Conservation (phyloP, 768 basidiomycete genomes). For the Gymnopilus dilepis region DNA sequence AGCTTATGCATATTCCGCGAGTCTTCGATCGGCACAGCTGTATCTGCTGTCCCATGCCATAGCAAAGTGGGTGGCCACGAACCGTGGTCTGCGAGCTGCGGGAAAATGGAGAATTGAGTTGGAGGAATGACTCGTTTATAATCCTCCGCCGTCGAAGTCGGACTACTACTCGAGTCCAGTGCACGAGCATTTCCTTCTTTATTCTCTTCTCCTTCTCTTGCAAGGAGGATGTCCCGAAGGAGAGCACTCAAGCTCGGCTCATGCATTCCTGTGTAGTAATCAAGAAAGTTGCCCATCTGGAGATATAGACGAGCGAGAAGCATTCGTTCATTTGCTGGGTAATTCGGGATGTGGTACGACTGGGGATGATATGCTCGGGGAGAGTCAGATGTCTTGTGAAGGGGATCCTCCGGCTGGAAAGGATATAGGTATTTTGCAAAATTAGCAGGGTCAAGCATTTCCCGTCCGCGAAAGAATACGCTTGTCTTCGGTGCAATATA, state of each 20-base stretch:
- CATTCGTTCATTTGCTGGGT: constrained; percentile 69
- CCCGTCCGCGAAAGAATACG: constrained; percentile 60
- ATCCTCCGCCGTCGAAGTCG: constrained; percentile 7
- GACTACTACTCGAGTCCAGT: not conserved
- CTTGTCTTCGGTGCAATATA: constrained; percentile 52
- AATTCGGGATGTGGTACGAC: constrained; percentile 55
- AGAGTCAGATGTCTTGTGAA: constrained; percentile 43
- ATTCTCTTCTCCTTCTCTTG: not conserved
- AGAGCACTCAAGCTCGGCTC: constrained; percentile 50
- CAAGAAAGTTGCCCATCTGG: constrained; percentile 60
- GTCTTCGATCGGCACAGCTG: constrained; percentile 47
- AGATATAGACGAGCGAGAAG: constrained; percentile 59
- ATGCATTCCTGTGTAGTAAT: constrained; percentile 61
- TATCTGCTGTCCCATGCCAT: constrained; percentile 55
- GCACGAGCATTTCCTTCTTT: constrained; percentile 6
- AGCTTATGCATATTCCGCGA: constrained; percentile 41
- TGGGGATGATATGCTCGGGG: constrained; percentile 50
- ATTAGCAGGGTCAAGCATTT: constrained; percentile 53
- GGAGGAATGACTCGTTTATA: constrained; percentile 35
- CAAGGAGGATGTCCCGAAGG: constrained; percentile 38
- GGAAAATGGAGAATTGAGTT: constrained; percentile 46
- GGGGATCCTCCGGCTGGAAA: constrained; percentile 26
- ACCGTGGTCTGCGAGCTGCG: constrained; percentile 46
- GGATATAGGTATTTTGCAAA: constrained; percentile 57
- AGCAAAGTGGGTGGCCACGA: constrained; percentile 56